Evolutionary conservation across 208 protist genomes (phyloP).

Genomic region (Leishmania lainsoni): DNA sequence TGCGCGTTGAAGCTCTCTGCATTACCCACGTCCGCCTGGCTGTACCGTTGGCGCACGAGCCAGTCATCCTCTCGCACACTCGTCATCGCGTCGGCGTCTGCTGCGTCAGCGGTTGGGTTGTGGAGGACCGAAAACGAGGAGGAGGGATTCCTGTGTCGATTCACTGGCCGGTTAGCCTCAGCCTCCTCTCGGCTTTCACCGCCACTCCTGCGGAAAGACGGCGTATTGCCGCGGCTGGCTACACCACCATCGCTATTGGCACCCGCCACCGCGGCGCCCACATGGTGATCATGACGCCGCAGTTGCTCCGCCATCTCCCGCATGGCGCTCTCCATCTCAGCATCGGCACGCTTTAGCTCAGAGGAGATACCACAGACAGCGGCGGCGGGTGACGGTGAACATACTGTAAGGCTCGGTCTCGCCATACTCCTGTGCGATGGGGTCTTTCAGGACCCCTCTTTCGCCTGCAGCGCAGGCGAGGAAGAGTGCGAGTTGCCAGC

Average conservation of each 20-base stretch:
- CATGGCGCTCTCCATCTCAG: constrained; percentile 21
- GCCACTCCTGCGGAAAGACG: not conserved
- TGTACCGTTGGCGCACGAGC: not conserved
- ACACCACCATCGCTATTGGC: constrained; percentile 9
- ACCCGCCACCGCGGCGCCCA: not conserved
- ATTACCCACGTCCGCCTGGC: not conserved
- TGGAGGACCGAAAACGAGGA: not conserved
- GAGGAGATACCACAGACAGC: not conserved
- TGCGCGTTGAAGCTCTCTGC: not conserved
- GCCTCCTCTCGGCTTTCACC: too few species aligned
- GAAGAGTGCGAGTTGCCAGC: not conserved
- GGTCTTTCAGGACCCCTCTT: not conserved
- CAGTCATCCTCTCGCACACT: not conserved
- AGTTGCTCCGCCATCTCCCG: constrained; percentile 21
- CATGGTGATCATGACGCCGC: not conserved
- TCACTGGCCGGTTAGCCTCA: not conserved
- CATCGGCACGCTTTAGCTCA: not conserved
- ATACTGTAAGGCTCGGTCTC: not conserved
- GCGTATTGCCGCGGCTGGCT: not conserved
- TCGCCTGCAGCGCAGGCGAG: not conserved
- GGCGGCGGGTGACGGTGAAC: constrained; percentile 10
- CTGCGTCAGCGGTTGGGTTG: not conserved
- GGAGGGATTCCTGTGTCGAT: not conserved
- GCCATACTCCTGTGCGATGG: not conserved
- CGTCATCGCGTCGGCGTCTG: not conserved